Evolutionary conservation across 306 rosid species (phyloP).

Genomic region (Carpinus fangiana): DNA sequence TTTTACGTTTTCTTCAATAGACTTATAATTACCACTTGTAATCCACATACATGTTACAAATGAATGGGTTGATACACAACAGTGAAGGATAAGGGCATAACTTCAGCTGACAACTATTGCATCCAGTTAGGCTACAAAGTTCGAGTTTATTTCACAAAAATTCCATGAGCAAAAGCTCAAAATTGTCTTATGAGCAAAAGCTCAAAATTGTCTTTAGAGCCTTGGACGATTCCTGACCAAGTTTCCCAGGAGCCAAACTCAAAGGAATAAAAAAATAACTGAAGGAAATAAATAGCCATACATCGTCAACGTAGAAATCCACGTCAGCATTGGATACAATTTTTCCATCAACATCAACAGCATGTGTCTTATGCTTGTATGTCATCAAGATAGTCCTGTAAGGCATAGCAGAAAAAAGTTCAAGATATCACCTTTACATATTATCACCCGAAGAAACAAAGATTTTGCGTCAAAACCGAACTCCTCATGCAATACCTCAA

Average conservation of each 20-base stretch:
- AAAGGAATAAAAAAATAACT: constrained; percentile 3
- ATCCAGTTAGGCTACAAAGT: neutral
- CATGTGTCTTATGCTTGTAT: constrained; percentile 94
- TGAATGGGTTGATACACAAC: neutral
- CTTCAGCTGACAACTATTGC: neutral
- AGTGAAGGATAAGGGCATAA: neutral
- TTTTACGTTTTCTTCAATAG: neutral
- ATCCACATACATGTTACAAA: neutral
- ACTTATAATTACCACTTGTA: neutral
- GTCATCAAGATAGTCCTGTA: constrained; percentile 87
- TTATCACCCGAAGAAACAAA: neutral
- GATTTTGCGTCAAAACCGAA: neutral
- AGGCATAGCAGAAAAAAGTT: constrained; percentile 24
- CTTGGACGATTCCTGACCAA: neutral
- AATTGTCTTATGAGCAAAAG: neutral
- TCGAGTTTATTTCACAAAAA: neutral
- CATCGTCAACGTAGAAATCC: constrained; percentile 88
- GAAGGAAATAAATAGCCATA: constrained; percentile 35
- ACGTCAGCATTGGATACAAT: constrained; percentile 79
- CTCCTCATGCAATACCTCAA: constrained; percentile 51
- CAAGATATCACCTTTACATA: neutral
- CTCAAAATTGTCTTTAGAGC: neutral
- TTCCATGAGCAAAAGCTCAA: neutral
- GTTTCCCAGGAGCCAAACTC: constrained; percentile 6
- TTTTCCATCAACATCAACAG: constrained; percentile 78